phyloP scores from a whole-genome alignment of 352 stramenopile genomes.

The Phytophthora quininea region DNA sequence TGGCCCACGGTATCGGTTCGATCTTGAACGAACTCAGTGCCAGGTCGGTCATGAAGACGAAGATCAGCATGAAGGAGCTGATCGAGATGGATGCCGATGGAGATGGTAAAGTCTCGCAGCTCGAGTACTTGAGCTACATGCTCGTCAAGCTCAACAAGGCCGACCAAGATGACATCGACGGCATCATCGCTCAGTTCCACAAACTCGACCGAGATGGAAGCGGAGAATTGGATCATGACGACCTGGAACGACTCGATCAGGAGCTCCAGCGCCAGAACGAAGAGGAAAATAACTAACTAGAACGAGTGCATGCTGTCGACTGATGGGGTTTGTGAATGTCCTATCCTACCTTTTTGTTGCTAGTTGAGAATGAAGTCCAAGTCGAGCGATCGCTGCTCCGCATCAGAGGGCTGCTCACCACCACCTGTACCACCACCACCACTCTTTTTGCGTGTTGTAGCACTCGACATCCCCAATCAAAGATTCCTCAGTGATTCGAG shows the following conservation, averaged over 20 bases:
- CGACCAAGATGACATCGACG: slow-evolving; percentile 67
- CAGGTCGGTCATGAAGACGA: slow-evolving; percentile 63
- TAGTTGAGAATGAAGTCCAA: too few species aligned
- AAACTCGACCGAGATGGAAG: slow-evolving; percentile 73
- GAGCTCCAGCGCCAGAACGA: slow-evolving; percentile 54
- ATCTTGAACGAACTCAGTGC: slow-evolving; percentile 70
- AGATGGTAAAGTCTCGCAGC: slow-evolving; percentile 68
- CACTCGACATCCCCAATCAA: slow-evolving; percentile 51
- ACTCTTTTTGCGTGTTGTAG: slow-evolving; percentile 12
- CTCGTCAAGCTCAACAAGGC: slow-evolving; percentile 78
- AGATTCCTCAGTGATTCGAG: slow-evolving; percentile 55
- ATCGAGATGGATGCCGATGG: slow-evolving; percentile 70
- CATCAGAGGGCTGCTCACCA: too few species aligned
- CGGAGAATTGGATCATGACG: slow-evolving; percentile 70
- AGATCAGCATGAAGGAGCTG: slow-evolving; percentile 81
- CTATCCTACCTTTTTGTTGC: too few species aligned
- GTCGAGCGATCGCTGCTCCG: too few species aligned
- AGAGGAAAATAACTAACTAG: slow-evolving; percentile 5
- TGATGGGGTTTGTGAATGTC: too few species aligned
- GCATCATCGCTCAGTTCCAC: slow-evolving; percentile 67
- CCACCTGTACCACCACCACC: too few species aligned
- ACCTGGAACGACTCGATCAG: slow-evolving; percentile 65
- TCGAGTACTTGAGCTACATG: slow-evolving; percentile 79
- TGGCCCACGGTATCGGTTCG: slow-evolving; percentile 69
- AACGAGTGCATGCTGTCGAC: too few species aligned